Conservation (phyloP, 768 basidiomycete genomes). For the Mycena rosella region DNA sequence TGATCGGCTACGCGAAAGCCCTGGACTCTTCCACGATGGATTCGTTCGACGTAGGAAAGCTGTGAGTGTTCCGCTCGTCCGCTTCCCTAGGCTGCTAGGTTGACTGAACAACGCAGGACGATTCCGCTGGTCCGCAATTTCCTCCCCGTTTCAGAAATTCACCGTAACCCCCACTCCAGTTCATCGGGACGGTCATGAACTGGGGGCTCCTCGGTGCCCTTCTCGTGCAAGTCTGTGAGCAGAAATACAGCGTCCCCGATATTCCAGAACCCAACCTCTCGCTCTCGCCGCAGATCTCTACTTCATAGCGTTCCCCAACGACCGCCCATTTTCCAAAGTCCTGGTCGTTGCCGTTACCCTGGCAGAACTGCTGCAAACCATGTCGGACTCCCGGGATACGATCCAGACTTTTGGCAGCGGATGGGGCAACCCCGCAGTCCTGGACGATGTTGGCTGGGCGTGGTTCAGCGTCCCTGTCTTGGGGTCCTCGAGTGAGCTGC, state of each 20-base stretch:
- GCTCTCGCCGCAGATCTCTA: slow-evolving; percentile 10
- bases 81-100: no score
- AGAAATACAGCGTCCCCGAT: no score
- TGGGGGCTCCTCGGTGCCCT: slow-evolving; percentile 5
- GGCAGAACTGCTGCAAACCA: not conserved
- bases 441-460: slow-evolving; percentile 25
- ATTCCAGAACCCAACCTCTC: not conserved
- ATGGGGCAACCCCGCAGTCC: slow-evolving; percentile 27
- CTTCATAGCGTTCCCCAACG: slow-evolving; percentile 6
- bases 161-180: not conserved
- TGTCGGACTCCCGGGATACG: slow-evolving; percentile 2
- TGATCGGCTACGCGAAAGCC: no score
- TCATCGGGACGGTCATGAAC: slow-evolving; percentile 2
- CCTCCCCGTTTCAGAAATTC: not conserved
- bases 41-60: no score
- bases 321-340: not conserved
- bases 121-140: not conserved
- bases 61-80: no score
- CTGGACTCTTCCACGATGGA: no score
- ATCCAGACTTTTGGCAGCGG: slow-evolving; percentile 27
- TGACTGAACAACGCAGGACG: not conserved
- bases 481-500: slow-evolving; percentile 20
- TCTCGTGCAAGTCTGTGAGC: slow-evolving; percentile 8
- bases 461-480: slow-evolving; percentile 38
- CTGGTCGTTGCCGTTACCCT: not conserved